Base-by-base conservation (phyloP, 805 yeast genomes). In the Hanseniaspora taiwanica region DNA sequence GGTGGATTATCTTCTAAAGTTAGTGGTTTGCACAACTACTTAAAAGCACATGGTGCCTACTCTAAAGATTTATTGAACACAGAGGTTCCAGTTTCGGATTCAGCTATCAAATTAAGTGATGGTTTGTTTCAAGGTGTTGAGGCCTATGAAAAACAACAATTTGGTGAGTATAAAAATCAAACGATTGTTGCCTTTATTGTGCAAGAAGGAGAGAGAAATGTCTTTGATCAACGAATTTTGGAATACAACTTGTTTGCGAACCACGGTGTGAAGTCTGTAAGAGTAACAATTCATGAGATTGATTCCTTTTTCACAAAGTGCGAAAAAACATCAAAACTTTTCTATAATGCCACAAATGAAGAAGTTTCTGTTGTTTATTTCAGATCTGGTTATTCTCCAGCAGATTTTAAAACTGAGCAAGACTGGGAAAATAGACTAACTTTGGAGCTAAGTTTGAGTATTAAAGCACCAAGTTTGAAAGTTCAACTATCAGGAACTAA, bases 401-500 rank as follows among this genome's bases (percentile, higher is more conserved):
- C 62, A 4, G 98, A 91, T 57, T 91, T 80, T 60, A 69, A 71
- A 2, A 48, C 65, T 27, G 78, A 74, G 18, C 59, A 56, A 19
- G 75, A 83, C 27, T 91, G 98, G 98, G 71, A 69, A 12, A 79
- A 82, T 9, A 71, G 99, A 52, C 64, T 74, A 20, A 53, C 64
- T 18, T 65, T 91, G 40, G 99, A 91, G 55, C 66, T 72, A 7
- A 71, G 87, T 9, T 57, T 66, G 39, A 94, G 97, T 1, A 79
- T 91, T 45, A 87, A 91, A 58, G 89, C 95, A 46, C 99, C 99
- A 2, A 78, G 91, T 3, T 63, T 89, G 23, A 63, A 84, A 44
- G 84, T 94, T 2, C 99, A 91, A 60, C 66, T 91, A 43, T 74
- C 94, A 18, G 99, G 99, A 1, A 77, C 94, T 16, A 91, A 91